Percentiles rank a stretch among this genome's conserved stretches.
These are phyloP conservation scores for Saccharomyces hybrid DNA, from an alignment of 1,139 yeast species.

Conservation along the genomic window DNA sequence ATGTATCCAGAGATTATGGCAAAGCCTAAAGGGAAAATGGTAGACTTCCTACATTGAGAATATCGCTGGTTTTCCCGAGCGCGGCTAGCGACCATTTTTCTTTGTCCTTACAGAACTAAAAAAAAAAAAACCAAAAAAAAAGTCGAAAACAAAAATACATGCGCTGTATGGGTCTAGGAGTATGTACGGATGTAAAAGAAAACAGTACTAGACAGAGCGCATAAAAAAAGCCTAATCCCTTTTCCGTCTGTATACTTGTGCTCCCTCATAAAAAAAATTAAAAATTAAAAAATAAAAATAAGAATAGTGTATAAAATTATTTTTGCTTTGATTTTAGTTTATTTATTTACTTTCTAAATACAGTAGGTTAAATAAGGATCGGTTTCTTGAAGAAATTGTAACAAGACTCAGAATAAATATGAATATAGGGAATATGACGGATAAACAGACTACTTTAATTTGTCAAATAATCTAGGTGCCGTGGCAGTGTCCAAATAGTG, in stretches of 20 bases:
- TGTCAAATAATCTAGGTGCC: slow-evolving; percentile 83
- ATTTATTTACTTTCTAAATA: not conserved
- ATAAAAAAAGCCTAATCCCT: too few species aligned
- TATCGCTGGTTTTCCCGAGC: not conserved
- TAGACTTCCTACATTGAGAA: not conserved
- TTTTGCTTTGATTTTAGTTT: not conserved
- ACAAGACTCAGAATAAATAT: not conserved
- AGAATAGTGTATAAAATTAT: too few species aligned
- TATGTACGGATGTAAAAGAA: not conserved
- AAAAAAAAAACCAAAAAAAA: not conserved
- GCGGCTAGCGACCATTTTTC: not conserved
- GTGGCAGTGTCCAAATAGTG: slow-evolving; percentile 91
- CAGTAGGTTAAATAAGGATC: not conserved
- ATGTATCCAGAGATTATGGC: not conserved
- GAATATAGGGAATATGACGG: not conserved
- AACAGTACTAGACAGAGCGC: not conserved
- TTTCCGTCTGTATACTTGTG: too few species aligned
- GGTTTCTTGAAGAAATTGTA: not conserved
- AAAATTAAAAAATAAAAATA: too few species aligned
- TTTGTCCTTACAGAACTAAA: not conserved
- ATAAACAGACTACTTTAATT: slow-evolving; percentile 51
- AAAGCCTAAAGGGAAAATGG: not conserved
- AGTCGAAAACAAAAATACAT: not conserved
- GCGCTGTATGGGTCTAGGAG: not conserved
- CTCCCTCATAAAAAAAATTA: too few species aligned